A percentile compares a stretch with the other conserved stretches of the same genome.
Conservation (phyloP, 129 eudicot genomes). For the Saposhnikovia divaricata region DNA sequence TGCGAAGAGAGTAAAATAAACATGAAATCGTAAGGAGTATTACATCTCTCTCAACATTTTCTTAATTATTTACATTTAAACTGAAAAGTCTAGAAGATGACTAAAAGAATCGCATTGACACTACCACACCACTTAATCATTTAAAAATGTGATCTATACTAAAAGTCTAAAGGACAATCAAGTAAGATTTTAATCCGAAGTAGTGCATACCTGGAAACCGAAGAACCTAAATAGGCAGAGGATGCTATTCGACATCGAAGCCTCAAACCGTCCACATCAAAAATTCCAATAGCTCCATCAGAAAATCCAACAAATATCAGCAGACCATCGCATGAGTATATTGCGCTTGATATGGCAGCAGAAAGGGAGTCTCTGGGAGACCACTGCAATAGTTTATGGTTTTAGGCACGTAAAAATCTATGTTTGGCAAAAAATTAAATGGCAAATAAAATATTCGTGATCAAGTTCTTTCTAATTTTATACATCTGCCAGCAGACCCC, state of each 20-base stretch:
- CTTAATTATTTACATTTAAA: not conserved
- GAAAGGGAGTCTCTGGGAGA: slow-evolving; percentile 69
- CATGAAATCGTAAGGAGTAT: not conserved
- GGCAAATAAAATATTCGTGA: not conserved
- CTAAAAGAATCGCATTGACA: not conserved
- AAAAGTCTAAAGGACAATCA: not conserved
- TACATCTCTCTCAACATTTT: not conserved
- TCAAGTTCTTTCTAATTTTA: not conserved
- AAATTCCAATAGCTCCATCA: slow-evolving; percentile 74
- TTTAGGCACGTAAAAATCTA: not conserved
- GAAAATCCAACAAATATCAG: slow-evolving; percentile 58
- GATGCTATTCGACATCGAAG: slow-evolving; percentile 71
- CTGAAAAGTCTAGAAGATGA: not conserved
- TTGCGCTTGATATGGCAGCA: slow-evolving; percentile 63
- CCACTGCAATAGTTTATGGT: slow-evolving; percentile 44
- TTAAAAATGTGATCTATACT: not conserved
- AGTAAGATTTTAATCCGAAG: not conserved
- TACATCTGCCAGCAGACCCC: not conserved
- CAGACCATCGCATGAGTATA: slow-evolving; percentile 69
- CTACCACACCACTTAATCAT: not conserved
- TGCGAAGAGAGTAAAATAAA: not conserved
- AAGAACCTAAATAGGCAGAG: slow-evolving; percentile 56
- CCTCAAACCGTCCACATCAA: slow-evolving; percentile 57
- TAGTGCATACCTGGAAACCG: slow-evolving; percentile 45
- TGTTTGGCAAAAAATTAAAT: not conserved